Evolutionary conservation across 768 basidiomycete genomes (phyloP), one percentile per base, ranked within the genome.

Genomic region (Podaxis sp.): DNA sequence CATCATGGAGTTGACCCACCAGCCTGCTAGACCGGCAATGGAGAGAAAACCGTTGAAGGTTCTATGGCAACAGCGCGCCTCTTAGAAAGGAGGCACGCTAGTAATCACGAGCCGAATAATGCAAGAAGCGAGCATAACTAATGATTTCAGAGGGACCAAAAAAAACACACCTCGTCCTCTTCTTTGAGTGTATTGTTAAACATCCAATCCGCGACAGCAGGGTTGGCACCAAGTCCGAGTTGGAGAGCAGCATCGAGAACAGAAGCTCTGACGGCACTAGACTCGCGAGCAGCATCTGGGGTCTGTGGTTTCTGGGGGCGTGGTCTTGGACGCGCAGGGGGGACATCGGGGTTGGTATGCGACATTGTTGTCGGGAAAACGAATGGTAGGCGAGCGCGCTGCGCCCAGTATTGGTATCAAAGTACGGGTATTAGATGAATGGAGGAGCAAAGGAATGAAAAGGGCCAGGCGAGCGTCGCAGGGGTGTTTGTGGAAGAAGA

Each of bases 201-300:
- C 70, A 92, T 89, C 86, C 89, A 89, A 64, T 87, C 77, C 4
- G 87, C 82, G 19, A 91, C 84, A 28, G 84, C 79, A 17, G 80
- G 77, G 64, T 83, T 89, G 38, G 74, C 80, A 36, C 82, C 82
- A 19, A 91, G 70, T 2, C 90, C 90, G 12, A 92, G 81, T 70
- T 89, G 77, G 42, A 91, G 78, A 6, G 89, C 90, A 6, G 81
- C 87, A 68, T 92, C 88, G 44, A 91, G 82, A 24, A 92, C 89
- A 15, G 89, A 90, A 1, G 90, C 89, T 15, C 90, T 82, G 19
- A 91, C 77, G 13, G 82, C 71, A 72, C 79, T 83, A 0, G 88
- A 88, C 68, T 86, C 79, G 44, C 87, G 83, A 22, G 72, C 73
- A 9, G 49, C 52, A 7, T 24, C 40, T 22, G 38, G 59, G 52